Conservation (phyloP, 192 early-diverging fungal genomes). For the Linnemannia elongata region DNA sequence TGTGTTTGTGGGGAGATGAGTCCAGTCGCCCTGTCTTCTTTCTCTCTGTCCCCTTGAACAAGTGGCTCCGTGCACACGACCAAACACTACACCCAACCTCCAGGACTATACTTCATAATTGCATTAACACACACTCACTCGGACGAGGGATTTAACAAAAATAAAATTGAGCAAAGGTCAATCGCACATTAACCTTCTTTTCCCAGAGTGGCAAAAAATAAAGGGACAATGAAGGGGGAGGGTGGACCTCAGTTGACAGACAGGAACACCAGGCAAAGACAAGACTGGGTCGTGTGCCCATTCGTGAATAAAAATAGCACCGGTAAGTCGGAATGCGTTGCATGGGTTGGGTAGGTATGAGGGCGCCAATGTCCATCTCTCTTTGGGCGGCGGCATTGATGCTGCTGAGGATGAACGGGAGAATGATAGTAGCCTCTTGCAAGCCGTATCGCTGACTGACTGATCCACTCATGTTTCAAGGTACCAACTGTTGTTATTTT, state of each 20-base stretch:
- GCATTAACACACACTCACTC: too few relatives aligned
- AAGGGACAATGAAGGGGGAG: neutral
- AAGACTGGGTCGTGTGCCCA: neutral
- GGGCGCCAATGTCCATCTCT: too few relatives aligned
- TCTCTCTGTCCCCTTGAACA: neutral
- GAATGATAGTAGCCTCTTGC: too few relatives aligned
- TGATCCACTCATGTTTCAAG: too few relatives aligned
- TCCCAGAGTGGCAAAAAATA: neutral
- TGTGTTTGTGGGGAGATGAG: neutral
- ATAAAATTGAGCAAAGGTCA: neutral
- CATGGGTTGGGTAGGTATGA: too few relatives aligned
- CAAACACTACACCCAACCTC: neutral
- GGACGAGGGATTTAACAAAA: neutral
- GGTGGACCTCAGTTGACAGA: neutral
- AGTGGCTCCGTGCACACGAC: neutral
- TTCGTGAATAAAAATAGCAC: too few relatives aligned
- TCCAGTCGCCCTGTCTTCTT: neutral
- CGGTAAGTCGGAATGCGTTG: too few relatives aligned
- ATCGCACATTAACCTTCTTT: neutral
- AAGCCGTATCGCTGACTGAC: too few relatives aligned
- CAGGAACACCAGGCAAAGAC: neutral
- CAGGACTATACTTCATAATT: neutral
- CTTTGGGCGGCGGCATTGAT: too few relatives aligned
- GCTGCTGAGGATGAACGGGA: too few relatives aligned
- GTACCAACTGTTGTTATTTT: too few relatives aligned